A percentile compares a stretch with the other conserved stretches of the same genome.
Conservation (phyloP, 129 eudicot genomes). For the Artemisia argyi region DNA sequence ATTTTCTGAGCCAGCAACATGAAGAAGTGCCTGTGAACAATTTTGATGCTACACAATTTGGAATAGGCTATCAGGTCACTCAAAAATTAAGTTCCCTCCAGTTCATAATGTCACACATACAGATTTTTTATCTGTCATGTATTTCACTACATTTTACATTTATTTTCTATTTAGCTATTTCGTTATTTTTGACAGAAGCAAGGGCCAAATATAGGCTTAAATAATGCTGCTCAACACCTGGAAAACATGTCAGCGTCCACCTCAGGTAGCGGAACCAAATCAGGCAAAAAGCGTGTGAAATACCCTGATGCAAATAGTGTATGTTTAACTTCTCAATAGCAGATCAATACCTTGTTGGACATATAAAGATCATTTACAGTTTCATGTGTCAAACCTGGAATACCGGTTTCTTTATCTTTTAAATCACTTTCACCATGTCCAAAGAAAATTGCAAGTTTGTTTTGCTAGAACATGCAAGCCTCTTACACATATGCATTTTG, state of each 20-base stretch:
- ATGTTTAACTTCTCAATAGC: conserved; percentile 31
- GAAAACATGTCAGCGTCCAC: conserved; percentile 28
- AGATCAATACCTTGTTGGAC: conserved; percentile 1
- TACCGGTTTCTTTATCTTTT: not conserved
- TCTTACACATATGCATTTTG: conserved; percentile 11
- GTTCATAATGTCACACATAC: not conserved
- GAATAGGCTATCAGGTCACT: conserved; percentile 40
- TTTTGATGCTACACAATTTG: conserved; percentile 29
- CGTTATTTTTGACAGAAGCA: conserved; percentile 38
- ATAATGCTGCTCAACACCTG: conserved; percentile 34
- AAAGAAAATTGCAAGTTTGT: conserved; percentile 1
- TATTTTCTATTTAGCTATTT: conserved; percentile 14
- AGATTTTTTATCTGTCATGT: conserved; percentile 4
- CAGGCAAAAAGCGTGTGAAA: conserved; percentile 31
- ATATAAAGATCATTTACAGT: not conserved
- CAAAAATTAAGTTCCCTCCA: conserved; percentile 19
- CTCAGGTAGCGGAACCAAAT: conserved; percentile 26
- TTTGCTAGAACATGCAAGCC: conserved; percentile 9
- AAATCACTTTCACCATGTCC: not conserved
- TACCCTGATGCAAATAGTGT: conserved; percentile 51
- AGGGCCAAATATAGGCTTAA: conserved; percentile 24
- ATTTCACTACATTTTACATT: not conserved
- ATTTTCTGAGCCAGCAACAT: conserved; percentile 16
- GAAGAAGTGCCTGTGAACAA: conserved; percentile 23
- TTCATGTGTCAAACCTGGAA: not conserved